Evolutionary conservation across 176 grass and related monocot genomes (phyloP).

Genomic region (Triticum dicoccoides): DNA sequence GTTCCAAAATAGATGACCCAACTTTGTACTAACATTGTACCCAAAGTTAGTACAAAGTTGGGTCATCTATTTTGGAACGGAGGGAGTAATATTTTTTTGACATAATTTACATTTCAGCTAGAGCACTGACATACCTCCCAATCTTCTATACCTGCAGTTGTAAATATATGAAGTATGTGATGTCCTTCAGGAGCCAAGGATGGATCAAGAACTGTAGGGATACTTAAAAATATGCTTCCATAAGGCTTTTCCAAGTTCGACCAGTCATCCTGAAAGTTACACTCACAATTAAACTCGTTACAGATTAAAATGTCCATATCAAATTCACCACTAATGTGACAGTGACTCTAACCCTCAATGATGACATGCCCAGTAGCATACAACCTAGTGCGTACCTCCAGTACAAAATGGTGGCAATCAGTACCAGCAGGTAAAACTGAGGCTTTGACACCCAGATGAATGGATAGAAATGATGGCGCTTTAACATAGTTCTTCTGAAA

Average conservation of each 20-base stretch:
- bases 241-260: conserved; percentile 81
- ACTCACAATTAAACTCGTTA: conserved; percentile 13
- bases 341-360: neutral
- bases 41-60: too few relatives aligned
- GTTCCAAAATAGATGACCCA: too few relatives aligned
- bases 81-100: neutral
- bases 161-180: conserved; percentile 98
- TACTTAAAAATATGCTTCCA: conserved; percentile 98
- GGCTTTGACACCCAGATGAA: conserved; percentile 94
- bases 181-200: conserved; percentile 85
- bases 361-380: neutral
- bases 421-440: conserved; percentile 77
- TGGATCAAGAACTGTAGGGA: conserved; percentile 93
- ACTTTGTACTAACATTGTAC: too few relatives aligned
- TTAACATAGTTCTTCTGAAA: conserved; percentile 90
- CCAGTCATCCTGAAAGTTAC: conserved; percentile 73
- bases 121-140: conserved; percentile 60
- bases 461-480: conserved; percentile 92
- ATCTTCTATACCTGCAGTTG: conserved; percentile 84
- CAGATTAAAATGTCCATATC: neutral
- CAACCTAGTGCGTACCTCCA: conserved; percentile 63
- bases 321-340: neutral
- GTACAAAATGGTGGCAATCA: conserved; percentile 95
- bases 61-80: too few relatives aligned
- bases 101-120: neutral